Percentiles rank a stretch among this genome's conserved stretches.
Conservation (phyloP, 768 basidiomycete genomes). For the Trametes maxima region DNA sequence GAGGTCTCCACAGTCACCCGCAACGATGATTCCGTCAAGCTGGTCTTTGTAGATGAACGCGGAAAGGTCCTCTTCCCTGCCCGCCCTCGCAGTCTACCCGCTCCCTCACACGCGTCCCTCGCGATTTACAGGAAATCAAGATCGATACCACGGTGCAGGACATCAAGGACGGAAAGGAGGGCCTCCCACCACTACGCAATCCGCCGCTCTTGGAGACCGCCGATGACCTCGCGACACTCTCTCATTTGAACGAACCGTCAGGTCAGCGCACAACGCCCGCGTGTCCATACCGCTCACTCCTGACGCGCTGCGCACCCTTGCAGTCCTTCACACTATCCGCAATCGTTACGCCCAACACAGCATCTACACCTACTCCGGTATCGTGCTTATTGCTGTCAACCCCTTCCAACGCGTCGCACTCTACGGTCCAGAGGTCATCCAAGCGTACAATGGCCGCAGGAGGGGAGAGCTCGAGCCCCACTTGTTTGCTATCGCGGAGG, state of each 20-base stretch:
- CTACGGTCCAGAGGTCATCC: conserved; percentile 96
- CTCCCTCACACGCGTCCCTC: background rate
- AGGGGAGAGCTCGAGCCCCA: conserved; percentile 97
- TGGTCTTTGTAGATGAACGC: conserved; percentile 87
- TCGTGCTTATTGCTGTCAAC: conserved; percentile 98
- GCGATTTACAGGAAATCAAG: conserved; percentile 61
- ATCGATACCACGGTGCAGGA: conserved; percentile 80
- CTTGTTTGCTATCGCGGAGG: conserved; percentile 98
- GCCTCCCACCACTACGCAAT: conserved; percentile 91
- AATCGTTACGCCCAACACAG: conserved; percentile 97
- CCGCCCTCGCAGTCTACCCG: background rate
- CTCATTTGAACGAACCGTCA: conserved; percentile 96
- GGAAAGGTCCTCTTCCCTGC: conserved; percentile 65
- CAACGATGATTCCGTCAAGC: conserved; percentile 76
- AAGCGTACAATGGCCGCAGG: conserved; percentile 90
- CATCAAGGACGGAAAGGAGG: conserved; percentile 77
- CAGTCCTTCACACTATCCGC: conserved; percentile 95
- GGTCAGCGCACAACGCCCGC: conserved; percentile 51
- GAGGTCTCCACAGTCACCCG: conserved; percentile 72
- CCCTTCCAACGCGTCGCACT: conserved; percentile 97
- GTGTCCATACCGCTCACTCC: background rate
- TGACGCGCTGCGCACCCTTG: background rate
- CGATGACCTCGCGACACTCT: conserved; percentile 97
- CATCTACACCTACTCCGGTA: conserved; percentile 99
- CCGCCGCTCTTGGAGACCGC: conserved; percentile 95